Evolutionary conservation across 1,139 yeast species (phyloP).

Genomic region (Komagataea norvegica): DNA sequence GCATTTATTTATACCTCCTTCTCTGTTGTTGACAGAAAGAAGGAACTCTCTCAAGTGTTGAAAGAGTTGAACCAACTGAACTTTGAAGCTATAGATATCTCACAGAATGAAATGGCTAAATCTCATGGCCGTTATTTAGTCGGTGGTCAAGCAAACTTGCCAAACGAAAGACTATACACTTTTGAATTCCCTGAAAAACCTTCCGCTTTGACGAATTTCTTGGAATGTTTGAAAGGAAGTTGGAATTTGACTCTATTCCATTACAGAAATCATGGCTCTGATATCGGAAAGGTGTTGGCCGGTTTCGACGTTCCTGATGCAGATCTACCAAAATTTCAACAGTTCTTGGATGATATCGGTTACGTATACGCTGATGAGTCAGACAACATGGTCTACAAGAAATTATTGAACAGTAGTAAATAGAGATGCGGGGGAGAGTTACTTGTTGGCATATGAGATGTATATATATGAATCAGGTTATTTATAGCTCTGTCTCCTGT

Average conservation of each 20-base stretch:
- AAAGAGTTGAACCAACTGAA: slow-evolving; percentile 42
- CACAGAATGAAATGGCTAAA: slow-evolving; percentile 91
- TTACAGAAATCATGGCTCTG: slow-evolving; percentile 95
- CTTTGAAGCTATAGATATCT: slow-evolving; percentile 74
- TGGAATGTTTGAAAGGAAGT: slow-evolving; percentile 61
- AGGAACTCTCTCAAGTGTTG: slow-evolving; percentile 44
- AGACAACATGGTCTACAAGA: slow-evolving; percentile 73
- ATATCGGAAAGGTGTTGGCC: slow-evolving; percentile 85
- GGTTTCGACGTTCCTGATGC: slow-evolving; percentile 81
- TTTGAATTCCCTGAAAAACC: slow-evolving; percentile 98
- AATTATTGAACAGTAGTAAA: slow-evolving; percentile 54
- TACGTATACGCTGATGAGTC: slow-evolving; percentile 81
- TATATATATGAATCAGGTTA: neutral
- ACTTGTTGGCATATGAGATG: too few species aligned
- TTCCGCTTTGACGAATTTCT: slow-evolving; percentile 81
- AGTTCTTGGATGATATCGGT: slow-evolving; percentile 65
- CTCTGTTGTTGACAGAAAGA: slow-evolving; percentile 68
- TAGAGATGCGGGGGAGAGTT: too few species aligned
- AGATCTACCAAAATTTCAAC: slow-evolving; percentile 59
- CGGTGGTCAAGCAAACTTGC: slow-evolving; percentile 73
- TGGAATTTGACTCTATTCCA: slow-evolving; percentile 96
- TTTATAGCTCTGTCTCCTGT: neutral
- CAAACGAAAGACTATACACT: slow-evolving; percentile 70
- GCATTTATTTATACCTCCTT: slow-evolving; percentile 89
- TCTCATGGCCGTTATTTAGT: slow-evolving; percentile 93